Evolutionary conservation across 2,329 filamentous ascomycete genomes (phyloP).

Genomic region (Trichophyton equinum): DNA sequence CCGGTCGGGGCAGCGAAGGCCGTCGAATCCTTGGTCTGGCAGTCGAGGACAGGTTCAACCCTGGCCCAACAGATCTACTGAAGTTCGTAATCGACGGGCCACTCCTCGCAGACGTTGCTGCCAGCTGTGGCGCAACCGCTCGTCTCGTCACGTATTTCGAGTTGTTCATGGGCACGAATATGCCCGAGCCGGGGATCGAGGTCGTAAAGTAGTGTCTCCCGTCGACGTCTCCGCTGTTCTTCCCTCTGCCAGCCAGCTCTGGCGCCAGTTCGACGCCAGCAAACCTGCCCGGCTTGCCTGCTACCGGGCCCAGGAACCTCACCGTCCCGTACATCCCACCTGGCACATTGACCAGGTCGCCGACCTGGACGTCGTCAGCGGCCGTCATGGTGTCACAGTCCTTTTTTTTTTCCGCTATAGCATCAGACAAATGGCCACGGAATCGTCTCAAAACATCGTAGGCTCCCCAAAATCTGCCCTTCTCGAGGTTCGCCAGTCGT

Average conservation of each 20-base stretch:
- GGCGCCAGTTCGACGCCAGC: conserved; percentile 78
- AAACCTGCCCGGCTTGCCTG: conserved; percentile 82
- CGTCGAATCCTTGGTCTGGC: conserved; percentile 54
- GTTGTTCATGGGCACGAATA: conserved; percentile 81
- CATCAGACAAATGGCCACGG: neutral
- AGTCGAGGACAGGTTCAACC: conserved; percentile 51
- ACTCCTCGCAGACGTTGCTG: conserved; percentile 49
- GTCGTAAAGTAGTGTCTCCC: conserved; percentile 75
- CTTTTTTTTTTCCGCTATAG: neutral
- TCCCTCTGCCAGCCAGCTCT: conserved; percentile 71
- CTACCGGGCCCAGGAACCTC: conserved; percentile 75
- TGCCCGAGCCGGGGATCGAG: conserved; percentile 64
- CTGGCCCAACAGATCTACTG: conserved; percentile 74
- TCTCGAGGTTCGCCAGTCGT: neutral
- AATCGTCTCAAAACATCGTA: neutral
- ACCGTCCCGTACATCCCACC: conserved; percentile 85
- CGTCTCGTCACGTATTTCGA: conserved; percentile 52
- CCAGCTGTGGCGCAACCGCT: conserved; percentile 54
- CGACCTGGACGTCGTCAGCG: conserved; percentile 50
- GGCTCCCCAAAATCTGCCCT: neutral
- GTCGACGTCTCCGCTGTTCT: conserved; percentile 93
- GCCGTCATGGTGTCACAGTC: neutral
- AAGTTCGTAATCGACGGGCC: conserved; percentile 63
- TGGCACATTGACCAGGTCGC: conserved; percentile 80
- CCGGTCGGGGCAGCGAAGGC: conserved; percentile 71